Conservation (phyloP, 192 early-diverging fungal species). For the Kickxella alabastrina region DNA sequence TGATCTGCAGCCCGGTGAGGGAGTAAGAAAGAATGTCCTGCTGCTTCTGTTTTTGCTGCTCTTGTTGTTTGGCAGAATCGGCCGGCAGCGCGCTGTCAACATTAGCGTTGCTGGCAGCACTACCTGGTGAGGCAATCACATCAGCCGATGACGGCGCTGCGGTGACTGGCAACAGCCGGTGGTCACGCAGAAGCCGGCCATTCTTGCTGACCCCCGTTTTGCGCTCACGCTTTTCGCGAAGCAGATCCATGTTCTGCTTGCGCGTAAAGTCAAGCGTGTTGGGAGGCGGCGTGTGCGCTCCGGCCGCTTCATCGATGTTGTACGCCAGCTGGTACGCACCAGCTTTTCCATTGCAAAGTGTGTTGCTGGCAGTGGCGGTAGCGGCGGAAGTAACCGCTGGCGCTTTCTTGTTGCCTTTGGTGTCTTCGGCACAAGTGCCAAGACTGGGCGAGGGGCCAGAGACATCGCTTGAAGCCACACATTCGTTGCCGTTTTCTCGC, state of each 20-base stretch:
- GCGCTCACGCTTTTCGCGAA: slow-evolving; percentile 44
- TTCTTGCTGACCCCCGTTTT: slow-evolving; percentile 37
- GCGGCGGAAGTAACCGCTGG: background rate
- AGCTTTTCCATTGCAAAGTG: slow-evolving; percentile 7
- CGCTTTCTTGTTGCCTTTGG: slow-evolving; percentile 1
- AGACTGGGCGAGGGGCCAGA: slow-evolving; percentile 5
- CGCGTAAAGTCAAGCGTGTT: slow-evolving; percentile 49
- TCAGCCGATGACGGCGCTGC: slow-evolving; percentile 4
- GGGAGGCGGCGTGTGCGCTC: slow-evolving; percentile 39
- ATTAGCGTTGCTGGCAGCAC: background rate
- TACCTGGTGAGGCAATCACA: background rate
- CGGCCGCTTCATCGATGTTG: slow-evolving; percentile 42
- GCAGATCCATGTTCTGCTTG: slow-evolving; percentile 39
- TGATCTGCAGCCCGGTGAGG: slow-evolving; percentile 18
- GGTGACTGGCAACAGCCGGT: slow-evolving; percentile 2
- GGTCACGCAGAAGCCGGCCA: slow-evolving; percentile 28
- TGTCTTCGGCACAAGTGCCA: slow-evolving; percentile 17
- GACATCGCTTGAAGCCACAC: slow-evolving; percentile 7
- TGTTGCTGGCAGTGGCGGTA: background rate
- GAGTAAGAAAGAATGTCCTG: background rate
- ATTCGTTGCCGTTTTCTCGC: slow-evolving; percentile 19
- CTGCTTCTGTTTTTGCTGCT: slow-evolving; percentile 6
- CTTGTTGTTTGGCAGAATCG: background rate
- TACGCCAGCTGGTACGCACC: slow-evolving; percentile 46
- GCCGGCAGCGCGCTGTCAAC: slow-evolving; percentile 1